Evolutionary conservation across 805 yeast species (phyloP), one percentile per base, ranked within the genome.

Genomic region (Gaillardinia entomophila): DNA sequence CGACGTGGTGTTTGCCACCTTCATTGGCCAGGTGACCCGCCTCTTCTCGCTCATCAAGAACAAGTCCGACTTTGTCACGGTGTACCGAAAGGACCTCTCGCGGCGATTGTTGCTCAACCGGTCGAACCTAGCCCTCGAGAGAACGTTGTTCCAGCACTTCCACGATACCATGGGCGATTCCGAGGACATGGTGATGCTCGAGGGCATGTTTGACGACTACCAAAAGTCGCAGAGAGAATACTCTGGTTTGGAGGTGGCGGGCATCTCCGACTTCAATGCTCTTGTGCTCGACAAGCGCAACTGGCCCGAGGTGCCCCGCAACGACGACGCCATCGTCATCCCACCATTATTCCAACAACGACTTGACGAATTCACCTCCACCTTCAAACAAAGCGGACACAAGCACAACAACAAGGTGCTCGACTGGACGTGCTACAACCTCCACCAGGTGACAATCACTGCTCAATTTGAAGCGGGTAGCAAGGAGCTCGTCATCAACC

Each of bases 391-490:
- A 6, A 32, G 37, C 13, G 49, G 49, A 17, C 55, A 48, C 10
- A 48, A 48, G 17, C 38, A 40, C 24, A 44, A 49, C 28, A 47
- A 42, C 27, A 59, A 53, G 33, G 48, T 34, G 3, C 47, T 68
- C 12, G 62, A 67, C 37, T 71, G 76, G 77, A 54, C 51, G 22
- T 52, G 49, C 32, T 62, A 55, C 30, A 53, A 63, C 12, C 47
- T 70, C 12, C 75, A 71, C 32, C 68, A 67, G 37, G 36, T 71
- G 13, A 41, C 47, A 0, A 49, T 71, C 12, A 36, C 41, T 11
- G 57, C 57, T 2, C 37, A 46, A 14, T 68, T 69, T 39, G 47
- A 48, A 12, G 38, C 38, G 10, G 63, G 57, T 0, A 28, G 43
- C 6, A 60, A 59, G 31, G 67, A 61, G 16, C 45, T 66, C 20